A percentile compares a stretch with the other conserved stretches of the same genome.
These are phyloP conservation scores for Gaeumannomyces sp. DNA, from an alignment of 2,329 filamentous ascomycete genomes.

Conservation along the genomic window DNA sequence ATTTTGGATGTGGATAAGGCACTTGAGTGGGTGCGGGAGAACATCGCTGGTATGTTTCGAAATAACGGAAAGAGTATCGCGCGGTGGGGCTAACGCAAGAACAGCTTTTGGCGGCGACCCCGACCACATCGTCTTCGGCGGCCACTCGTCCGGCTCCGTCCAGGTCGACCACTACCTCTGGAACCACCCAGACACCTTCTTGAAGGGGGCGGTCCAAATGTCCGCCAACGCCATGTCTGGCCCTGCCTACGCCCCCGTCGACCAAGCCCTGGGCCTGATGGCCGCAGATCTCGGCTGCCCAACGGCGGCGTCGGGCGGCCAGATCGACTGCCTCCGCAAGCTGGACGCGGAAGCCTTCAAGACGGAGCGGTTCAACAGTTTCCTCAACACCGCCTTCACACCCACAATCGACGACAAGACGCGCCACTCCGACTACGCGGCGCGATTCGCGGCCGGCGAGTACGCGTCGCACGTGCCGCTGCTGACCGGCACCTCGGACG, in stretches of 20 bases:
- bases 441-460: conserved; percentile 3
- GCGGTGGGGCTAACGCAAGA: no score
- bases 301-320: conserved; percentile 2
- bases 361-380: conserved; percentile 5
- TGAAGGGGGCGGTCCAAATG: conserved; percentile 5
- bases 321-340: conserved; percentile 7
- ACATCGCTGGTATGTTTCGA: conserved; percentile 1
- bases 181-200: conserved; percentile 8
- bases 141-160: conserved; percentile 7
- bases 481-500: conserved; percentile 5
- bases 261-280: conserved; percentile 3
- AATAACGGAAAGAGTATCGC: neutral
- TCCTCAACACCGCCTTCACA: conserved; percentile 8
- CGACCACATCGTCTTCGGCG: conserved; percentile 6
- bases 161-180: conserved; percentile 8
- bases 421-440: conserved; percentile 5
- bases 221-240: conserved; percentile 6
- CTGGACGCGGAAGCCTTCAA: conserved; percentile 1
- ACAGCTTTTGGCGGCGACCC: conserved; percentile 6
- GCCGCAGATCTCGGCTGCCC: conserved; percentile 6
- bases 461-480: conserved; percentile 8
- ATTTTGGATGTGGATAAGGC: conserved; percentile 9
- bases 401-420: conserved; percentile 6
- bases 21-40: conserved; percentile 1
- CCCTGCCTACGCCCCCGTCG: conserved; percentile 1